Evolutionary conservation across 805 yeast species (phyloP).

Genomic region (Candida endomychidarum): DNA sequence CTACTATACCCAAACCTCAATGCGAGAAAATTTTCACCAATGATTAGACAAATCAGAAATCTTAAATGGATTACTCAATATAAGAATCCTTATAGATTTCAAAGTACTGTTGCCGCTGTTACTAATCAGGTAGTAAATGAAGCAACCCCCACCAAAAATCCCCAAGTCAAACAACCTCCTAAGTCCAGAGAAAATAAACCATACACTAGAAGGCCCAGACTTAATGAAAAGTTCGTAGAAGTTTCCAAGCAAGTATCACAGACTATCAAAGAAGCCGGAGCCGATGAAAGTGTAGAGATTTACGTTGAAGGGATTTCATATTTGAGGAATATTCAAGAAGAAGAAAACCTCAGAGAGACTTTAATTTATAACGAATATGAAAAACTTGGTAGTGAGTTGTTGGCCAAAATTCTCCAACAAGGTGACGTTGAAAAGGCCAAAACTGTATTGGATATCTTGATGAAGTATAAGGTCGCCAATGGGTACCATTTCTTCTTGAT

Average conservation of each 20-base stretch:
- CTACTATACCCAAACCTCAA: too few relatives aligned
- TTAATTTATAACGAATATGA: constrained; percentile 27
- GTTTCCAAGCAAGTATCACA: constrained; percentile 31
- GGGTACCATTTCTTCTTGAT: constrained; percentile 27
- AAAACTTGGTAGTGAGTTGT: constrained; percentile 20
- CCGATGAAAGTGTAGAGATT: constrained; percentile 34
- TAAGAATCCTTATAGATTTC: neutral
- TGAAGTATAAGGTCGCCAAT: constrained; percentile 34
- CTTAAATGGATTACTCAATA: neutral
- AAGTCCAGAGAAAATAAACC: neutral
- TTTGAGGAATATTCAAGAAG: constrained; percentile 35
- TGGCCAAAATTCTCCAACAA: constrained; percentile 12
- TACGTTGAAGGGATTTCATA: constrained; percentile 42
- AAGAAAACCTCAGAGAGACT: constrained; percentile 31
- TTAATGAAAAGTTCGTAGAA: constrained; percentile 20
- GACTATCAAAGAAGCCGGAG: constrained; percentile 21
- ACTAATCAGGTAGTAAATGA: neutral
- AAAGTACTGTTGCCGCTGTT: neutral
- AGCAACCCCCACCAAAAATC: neutral
- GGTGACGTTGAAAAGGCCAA: constrained; percentile 9
- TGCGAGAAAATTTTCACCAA: constrained; percentile 5
- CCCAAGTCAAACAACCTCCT: neutral
- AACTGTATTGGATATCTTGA: constrained; percentile 28
- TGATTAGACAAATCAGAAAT: constrained; percentile 1
- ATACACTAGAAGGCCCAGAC: neutral